Percentiles rank a stretch among this genome's conserved stretches.
Conservation (phyloP, 345 rosid species). For the Brassica rapa region DNA sequence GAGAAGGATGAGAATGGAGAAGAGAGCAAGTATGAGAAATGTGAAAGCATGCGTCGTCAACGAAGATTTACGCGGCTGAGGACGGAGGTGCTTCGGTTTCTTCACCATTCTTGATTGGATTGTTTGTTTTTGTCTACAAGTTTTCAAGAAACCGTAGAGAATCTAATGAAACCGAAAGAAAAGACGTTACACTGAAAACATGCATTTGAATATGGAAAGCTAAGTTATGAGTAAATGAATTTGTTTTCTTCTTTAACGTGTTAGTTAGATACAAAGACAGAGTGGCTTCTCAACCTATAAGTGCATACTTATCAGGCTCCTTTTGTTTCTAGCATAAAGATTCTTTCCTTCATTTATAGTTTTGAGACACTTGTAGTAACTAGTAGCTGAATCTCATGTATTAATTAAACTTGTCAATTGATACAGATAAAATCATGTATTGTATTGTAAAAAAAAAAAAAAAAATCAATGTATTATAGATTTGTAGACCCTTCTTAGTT, state of each 20-base stretch:
- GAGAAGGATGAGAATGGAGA: constrained; percentile 62
- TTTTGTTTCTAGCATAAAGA: not conserved
- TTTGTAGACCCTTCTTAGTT: too few relatives aligned
- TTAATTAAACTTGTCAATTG: not conserved
- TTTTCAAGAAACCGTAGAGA: constrained; percentile 6
- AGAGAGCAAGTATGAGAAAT: constrained; percentile 51
- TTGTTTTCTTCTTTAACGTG: constrained; percentile 13
- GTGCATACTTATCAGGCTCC: not conserved
- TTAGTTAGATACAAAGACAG: constrained; percentile 14
- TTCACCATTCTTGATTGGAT: constrained; percentile 43
- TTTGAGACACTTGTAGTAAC: constrained; percentile 7
- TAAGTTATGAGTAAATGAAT: not conserved
- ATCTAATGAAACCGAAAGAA: not conserved
- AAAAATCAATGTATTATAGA: too few relatives aligned
- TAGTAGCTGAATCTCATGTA: not conserved
- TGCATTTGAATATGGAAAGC: constrained; percentile 10
- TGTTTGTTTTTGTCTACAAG: not conserved
- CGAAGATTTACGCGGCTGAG: constrained; percentile 52
- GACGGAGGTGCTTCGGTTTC: constrained; percentile 59
- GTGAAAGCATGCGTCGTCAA: constrained; percentile 50
- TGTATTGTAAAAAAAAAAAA: too few relatives aligned
- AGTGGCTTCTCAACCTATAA: constrained; percentile 13
- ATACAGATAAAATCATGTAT: too few relatives aligned
- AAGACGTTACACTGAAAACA: constrained; percentile 22
- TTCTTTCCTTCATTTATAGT: not conserved